phyloP scores from a whole-genome alignment of 352 stramenopile genomes.

The Globisporangium megalacanthum region DNA sequence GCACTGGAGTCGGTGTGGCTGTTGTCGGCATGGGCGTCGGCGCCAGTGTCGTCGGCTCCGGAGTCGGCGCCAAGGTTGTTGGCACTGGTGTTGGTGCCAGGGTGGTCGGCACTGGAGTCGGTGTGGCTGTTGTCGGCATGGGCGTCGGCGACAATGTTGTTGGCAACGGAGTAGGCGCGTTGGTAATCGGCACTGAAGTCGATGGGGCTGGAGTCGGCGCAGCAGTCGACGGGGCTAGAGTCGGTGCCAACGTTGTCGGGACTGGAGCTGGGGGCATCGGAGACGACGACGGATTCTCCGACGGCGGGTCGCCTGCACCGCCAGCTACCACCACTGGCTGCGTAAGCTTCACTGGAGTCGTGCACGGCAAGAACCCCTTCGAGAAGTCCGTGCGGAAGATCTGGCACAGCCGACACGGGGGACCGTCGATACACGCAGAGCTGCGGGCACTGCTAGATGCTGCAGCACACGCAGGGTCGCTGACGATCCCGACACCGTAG shows the following conservation, averaged over 20 bases:
- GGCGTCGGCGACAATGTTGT: neutral
- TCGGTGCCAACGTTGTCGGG: no score
- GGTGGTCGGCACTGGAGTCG: neutral
- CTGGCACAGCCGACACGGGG: conserved; percentile 4
- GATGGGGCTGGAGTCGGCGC: neutral
- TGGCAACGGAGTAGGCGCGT: neutral
- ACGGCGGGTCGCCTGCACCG: no score
- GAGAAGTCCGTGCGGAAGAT: conserved; percentile 3
- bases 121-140: neutral
- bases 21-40: no score
- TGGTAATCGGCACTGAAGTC: neutral
- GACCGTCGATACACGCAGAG: neutral
- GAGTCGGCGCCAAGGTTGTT: neutral
- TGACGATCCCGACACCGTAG: conserved; percentile 3
- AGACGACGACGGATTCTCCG: no score
- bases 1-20: no score
- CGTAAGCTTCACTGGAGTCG: neutral
- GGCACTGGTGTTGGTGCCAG: neutral
- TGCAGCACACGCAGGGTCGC: neutral
- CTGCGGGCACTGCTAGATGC: neutral
- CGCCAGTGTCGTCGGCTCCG: neutral
- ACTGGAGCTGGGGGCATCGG: no score
- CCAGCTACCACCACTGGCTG: no score
- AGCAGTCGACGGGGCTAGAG: no score
- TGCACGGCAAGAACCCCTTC: neutral